Evolutionary conservation across 805 yeast species (phyloP).

Genomic region (Dipodascus albidus): DNA sequence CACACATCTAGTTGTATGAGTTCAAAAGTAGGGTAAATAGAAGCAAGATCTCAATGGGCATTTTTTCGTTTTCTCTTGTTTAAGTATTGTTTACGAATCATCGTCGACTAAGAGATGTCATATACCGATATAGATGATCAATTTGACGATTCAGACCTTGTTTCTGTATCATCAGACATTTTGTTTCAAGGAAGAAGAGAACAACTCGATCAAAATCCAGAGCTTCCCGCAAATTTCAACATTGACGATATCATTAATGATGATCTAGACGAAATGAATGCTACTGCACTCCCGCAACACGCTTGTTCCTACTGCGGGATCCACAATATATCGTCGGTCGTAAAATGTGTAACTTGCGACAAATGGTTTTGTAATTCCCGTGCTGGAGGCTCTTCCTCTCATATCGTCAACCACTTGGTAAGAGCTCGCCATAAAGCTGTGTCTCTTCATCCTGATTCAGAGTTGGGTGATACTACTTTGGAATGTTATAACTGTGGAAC

Average conservation of each 20-base stretch:
- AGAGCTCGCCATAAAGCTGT: constrained; percentile 66
- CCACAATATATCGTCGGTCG: constrained; percentile 49
- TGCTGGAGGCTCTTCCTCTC: constrained; percentile 50
- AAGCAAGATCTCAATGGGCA: background rate
- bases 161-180: constrained; percentile 21
- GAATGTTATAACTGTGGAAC: constrained; percentile 90
- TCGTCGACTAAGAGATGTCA: background rate
- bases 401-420: constrained; percentile 77
- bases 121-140: constrained; percentile 6
- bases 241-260: constrained; percentile 14
- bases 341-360: constrained; percentile 63
- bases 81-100: background rate
- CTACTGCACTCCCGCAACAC: constrained; percentile 26
- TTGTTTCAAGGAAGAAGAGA: constrained; percentile 15
- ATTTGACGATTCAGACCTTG: constrained; percentile 16
- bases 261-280: background rate
- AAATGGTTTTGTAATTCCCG: constrained; percentile 87
- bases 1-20: no score
- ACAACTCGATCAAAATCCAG: constrained; percentile 12
- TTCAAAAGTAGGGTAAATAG: background rate
- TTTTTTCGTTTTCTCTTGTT: background rate
- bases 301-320: constrained; percentile 68
- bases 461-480: constrained; percentile 73
- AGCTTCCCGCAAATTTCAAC: constrained; percentile 10
- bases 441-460: constrained; percentile 65